Evolutionary conservation across 148 eudicot genomes (phyloP).

Genomic region (Fagopyrum tataricum): DNA sequence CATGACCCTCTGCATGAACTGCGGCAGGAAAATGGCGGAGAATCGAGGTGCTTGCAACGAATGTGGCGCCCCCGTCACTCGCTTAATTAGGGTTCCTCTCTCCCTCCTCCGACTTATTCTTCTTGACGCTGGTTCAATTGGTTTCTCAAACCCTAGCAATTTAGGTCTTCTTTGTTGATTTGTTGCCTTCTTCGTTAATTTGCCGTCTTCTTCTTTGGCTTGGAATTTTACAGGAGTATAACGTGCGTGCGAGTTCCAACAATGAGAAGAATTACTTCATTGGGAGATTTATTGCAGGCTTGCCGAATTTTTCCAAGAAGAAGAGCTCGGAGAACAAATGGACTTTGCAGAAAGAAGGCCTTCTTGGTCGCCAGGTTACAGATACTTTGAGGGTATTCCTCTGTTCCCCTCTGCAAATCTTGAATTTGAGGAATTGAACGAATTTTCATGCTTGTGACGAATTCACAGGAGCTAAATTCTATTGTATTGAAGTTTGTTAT

Average conservation of each 20-base stretch:
- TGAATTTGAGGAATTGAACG: not conserved
- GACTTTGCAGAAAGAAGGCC: constrained; percentile 79
- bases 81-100: constrained; percentile 54
- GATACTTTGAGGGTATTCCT: constrained; percentile 54
- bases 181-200: not conserved
- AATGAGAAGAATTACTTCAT: constrained; percentile 78
- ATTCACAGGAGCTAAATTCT: not conserved
- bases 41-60: constrained; percentile 52
- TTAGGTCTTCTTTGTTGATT: not conserved
- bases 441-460: not conserved
- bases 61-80: constrained; percentile 64
- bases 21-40: constrained; percentile 78
- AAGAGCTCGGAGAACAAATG: constrained; percentile 70
- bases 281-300: constrained; percentile 71
- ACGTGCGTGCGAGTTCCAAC: constrained; percentile 54
- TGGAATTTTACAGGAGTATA: constrained; percentile 57
- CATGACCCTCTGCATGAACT: constrained; percentile 68
- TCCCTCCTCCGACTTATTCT: not conserved
- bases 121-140: not conserved
- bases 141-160: not conserved
- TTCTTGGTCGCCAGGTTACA: constrained; percentile 61
- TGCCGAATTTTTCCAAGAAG: constrained; percentile 75
- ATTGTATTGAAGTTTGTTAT: not conserved
- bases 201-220: not conserved
- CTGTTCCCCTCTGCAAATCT: not conserved